Base-by-base conservation (phyloP, 352 stramenopile species). In the Pseudoperonospora humuli region DNA sequence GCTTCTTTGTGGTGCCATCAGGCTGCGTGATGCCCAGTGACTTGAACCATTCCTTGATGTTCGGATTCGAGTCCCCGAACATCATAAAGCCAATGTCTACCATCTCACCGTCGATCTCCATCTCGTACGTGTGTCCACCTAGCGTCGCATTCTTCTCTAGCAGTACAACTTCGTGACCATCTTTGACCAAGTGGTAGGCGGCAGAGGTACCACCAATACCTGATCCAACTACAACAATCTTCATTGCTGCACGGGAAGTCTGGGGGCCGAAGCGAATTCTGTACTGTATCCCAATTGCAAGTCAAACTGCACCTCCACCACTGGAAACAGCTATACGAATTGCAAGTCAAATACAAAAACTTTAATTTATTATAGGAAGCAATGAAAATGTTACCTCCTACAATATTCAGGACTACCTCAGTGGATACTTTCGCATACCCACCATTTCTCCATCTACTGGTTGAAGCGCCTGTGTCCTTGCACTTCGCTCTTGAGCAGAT, bases 11-110 rank as follows among this genome's bases (percentile, higher is more conserved):
- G 43, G 80, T 90, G 36, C 80, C 80, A 44, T 93, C 63, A n/a
- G 79, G 71, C 49, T 93, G 58, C 20, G 80, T 93, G 55, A 93
- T 64, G 36, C 80, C 80, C 25, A 93, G 77, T 32, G 69, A 78
- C 64, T 87, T 81, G 61, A 93, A 93, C 80, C 80, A 93, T 41
- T 82, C 73, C 64, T 93, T 93, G 54, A 93, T 93, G 70, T 93
- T 93, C 37, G 80, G 80, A 67, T 93, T 93, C 58, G 80, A 93
- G 57, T 93, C 80, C 18, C 80, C 80, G 39, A 86, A 93, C 80
- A 93, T 93, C 80, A 93, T 93, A 62, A 93, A 93, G 54, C 80
- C 80, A 27, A 93, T 74, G 55, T 93, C 80, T 11, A 93, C 80
- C 40, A 74, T 69, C 54, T 93, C 77, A 50, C 66, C 61, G 61